Evolutionary conservation across 805 yeast genomes (phyloP), one percentile per base, ranked within the genome.

Genomic region (Schwanniomyces pseudopolymorphus): DNA sequence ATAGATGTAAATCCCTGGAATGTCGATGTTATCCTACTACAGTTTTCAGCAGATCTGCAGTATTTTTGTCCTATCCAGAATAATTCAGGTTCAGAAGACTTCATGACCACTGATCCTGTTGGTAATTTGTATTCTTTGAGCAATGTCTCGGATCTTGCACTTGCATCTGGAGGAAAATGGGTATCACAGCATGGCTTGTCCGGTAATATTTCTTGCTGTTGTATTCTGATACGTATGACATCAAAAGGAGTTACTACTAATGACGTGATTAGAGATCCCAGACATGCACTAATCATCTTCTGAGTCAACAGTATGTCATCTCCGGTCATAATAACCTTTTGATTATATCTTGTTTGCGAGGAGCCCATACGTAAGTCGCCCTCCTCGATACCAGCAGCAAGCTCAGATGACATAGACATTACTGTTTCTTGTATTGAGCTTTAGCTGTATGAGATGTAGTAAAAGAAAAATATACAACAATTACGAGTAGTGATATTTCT

Each of bases 221-320:
- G 95, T 24, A 86, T 68, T 49, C 95, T 68, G 24, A 87, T 82
- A 49, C 92, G 69, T 0, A 87, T 85, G 33, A 87, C 94, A 63
- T 87, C 95, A 64, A 87, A 80, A 0, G 95, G 95, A 1, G 94
- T 87, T 27, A 87, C 82, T 35, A 84, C 83, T 31, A 85, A 55
- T 0, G 92, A 85, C 2, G 92, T 87, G 17, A 87, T 55, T 5
- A 87, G 57, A 0, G 92, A 84, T 0, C 95, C 95, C 39, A 81
- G 73, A 55, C 89, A 83, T 0, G 95, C 94, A 55, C 91, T 84
- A 27, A 84, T 63, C 91, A 87, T 85, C 42, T 90, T 64, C 57
- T 87, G 89, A 3, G 68, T 53, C 21, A 80, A 54, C 5, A 83
- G 69, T 47, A 80, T 77, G 14, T 70, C 72, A 10, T 54, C 40